Evolutionary conservation across 2,329 filamentous ascomycete genomes (phyloP), one percentile per base, ranked within the genome.

Genomic region (Boeremia exigua): DNA sequence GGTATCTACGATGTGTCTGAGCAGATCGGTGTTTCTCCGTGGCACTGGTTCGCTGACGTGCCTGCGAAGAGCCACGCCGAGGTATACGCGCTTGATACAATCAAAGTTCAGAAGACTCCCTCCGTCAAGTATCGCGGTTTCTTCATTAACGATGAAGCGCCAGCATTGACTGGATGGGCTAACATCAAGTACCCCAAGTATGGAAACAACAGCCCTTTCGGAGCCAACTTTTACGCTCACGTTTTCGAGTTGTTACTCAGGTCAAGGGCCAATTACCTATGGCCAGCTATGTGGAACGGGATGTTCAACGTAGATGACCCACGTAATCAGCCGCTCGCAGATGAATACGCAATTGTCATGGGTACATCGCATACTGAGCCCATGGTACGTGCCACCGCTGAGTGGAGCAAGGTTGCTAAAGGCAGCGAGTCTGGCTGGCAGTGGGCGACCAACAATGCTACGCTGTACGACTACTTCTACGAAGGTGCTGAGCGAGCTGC

Each of bases 301-400:
- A 90, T 90, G 81, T 89, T 91, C 66, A 85, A 87, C 67, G 82
- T 90, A 1, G 89, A 92, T 58, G 89, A 92, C 67, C 79, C 84
- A 2, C 79, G 81, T 28, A 91, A 87, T 62, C 87, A 90, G 67
- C 84, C 86, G 0, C 80, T 90, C 5, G 87, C 88, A 0, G 87
- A 92, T 63, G 87, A 87, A n/a, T 91, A 86, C 68, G 88, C 86
- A 36, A 84, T 92, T 53, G 88, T 91, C 0, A 84, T 92, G 69
- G 88, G 88, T 3, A 88, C 86, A 7, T 89, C 86, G 9, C 89
- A 92, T 72, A 90, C 85, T 1, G 89, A 92, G 72, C 89, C 89
- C 1, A 85, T 92, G 83, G 82, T 84, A 61, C 79, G 85, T 23
- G 80, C 82, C 8, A 86, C 84, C 2, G 79, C 80, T 37, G 80